Evolutionary conservation across 2,329 filamentous ascomycete species (phyloP), one percentile per base, ranked within the genome.

Genomic region (Fusarium goolgardi): DNA sequence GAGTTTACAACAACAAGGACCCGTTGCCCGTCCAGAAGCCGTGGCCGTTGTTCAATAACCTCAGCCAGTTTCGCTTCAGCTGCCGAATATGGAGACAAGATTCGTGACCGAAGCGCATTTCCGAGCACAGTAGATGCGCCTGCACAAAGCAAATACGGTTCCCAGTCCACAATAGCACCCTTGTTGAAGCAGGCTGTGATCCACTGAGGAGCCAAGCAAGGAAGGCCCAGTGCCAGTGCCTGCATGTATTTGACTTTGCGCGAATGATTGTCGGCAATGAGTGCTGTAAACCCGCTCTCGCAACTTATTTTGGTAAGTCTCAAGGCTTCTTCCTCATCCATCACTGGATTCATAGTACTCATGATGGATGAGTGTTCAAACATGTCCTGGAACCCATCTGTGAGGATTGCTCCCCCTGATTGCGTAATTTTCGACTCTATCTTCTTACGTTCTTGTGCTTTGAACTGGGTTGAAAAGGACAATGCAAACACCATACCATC

Each of bases 231-330:
- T 0, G 96, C 94, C 3, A 99, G 86, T 0, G 96, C 96, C 79
- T 98, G 94, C 84, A 98, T 92, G 77, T 96, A 97, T 76, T 98
- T 99, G 50, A 90, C 87, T 66, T 93, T 94, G 46, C 95, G 89
- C 9, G 92, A 96, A 76, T 97, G 91, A 6, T 88, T 87, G 74
- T 98, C 93, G 0, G 94, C 91, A 62, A 99, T 92, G 16, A 98
- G 81, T 6, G 93, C 94, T 0, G 92, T 89, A 75, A 99, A 98
- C 1, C 92, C 90, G 2, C 89, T 81, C 3, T 84, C 79, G 35
- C 81, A 74, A 23, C 86, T 85, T 23, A 81, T 77, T 13, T 81
- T 69, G 3, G 81, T 87, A 1, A 96, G 82, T 2, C 77, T 81
- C 20, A 96, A 53, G 16, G 55, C 66, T 25, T 68, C 75, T 43